These are phyloP conservation scores for Ustilago xerochloae DNA, from an alignment of 1,284 basidiomycete species.

Conservation along the genomic window DNA sequence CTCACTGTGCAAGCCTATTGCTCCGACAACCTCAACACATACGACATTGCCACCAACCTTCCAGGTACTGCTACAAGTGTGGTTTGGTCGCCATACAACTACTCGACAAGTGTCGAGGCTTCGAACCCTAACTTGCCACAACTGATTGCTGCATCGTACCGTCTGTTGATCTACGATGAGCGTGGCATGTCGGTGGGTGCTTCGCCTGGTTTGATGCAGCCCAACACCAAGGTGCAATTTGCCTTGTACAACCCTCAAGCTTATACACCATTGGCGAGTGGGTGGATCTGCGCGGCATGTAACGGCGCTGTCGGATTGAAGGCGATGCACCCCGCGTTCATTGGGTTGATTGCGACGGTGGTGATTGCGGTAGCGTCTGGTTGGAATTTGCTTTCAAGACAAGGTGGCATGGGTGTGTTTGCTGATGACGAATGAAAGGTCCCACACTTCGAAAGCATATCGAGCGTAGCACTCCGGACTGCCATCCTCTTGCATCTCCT, in stretches of 20 bases:
- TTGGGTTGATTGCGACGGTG: constrained; percentile 39
- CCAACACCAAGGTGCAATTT: constrained; percentile 64
- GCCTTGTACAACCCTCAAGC: constrained; percentile 65
- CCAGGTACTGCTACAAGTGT: constrained; percentile 60
- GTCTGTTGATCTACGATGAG: constrained; percentile 64
- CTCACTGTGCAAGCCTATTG: constrained; percentile 63
- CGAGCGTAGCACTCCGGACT: no score
- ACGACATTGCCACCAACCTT: constrained; percentile 59
- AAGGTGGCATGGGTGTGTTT: constrained; percentile 15
- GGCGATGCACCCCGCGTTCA: constrained; percentile 42
- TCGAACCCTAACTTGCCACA: constrained; percentile 51
- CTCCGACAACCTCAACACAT: constrained; percentile 63
- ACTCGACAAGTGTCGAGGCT: constrained; percentile 50
- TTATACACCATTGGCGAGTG: constrained; percentile 63
- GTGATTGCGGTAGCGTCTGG: constrained; percentile 47
- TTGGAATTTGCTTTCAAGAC: constrained; percentile 33
- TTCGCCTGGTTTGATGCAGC: constrained; percentile 53
- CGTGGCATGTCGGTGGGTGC: constrained; percentile 47
- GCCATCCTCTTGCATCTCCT: no score
- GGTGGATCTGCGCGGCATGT: constrained; percentile 56
- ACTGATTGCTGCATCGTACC: constrained; percentile 63
- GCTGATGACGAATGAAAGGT: constrained; percentile 18
- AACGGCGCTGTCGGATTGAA: constrained; percentile 43
- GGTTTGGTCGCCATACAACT: constrained; percentile 64
- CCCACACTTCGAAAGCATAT: no score